A percentile compares a stretch with the other conserved stretches of the same genome.
These are phyloP conservation scores for Calonectria hongkongensis DNA, from an alignment of 2,329 filamentous ascomycete species.

Conservation along the genomic window DNA sequence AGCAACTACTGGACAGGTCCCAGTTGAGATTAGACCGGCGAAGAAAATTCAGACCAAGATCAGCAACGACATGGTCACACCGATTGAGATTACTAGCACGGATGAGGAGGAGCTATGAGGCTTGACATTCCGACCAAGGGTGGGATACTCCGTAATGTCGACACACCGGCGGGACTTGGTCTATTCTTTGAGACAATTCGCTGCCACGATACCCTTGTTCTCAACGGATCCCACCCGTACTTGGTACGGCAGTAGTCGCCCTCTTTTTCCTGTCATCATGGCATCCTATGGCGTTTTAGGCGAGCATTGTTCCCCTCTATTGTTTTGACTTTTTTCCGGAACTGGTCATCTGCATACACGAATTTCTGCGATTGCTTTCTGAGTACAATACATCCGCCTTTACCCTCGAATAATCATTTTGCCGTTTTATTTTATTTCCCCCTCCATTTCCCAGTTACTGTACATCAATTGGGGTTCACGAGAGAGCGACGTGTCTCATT, in stretches of 20 bases:
- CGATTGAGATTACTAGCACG: constrained; percentile 44
- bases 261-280: constrained; percentile 24
- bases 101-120: constrained; percentile 48
- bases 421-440: constrained; percentile 6
- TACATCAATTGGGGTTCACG: constrained; percentile 30
- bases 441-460: constrained; percentile 10
- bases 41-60: constrained; percentile 39
- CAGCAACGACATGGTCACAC: constrained; percentile 38
- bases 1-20: constrained; percentile 19
- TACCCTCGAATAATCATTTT: constrained; percentile 23
- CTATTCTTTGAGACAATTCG: constrained; percentile 38
- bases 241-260: constrained; percentile 18
- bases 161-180: constrained; percentile 25
- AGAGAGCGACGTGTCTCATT: constrained; percentile 3
- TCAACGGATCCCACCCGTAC: constrained; percentile 29
- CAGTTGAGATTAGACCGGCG: constrained; percentile 32
- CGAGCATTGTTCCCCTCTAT: constrained; percentile 27
- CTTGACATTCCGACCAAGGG: constrained; percentile 27
- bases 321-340: constrained; percentile 12
- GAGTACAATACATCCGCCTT: constrained; percentile 27
- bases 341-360: constrained; percentile 33
- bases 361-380: constrained; percentile 31
- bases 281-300: constrained; percentile 39
- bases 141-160: constrained; percentile 23
- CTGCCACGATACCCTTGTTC: constrained; percentile 52